A percentile compares a stretch with the other conserved stretches of the same genome.
Conservation (phyloP, 768 basidiomycete species). For the Lactarius hengduanensis region DNA sequence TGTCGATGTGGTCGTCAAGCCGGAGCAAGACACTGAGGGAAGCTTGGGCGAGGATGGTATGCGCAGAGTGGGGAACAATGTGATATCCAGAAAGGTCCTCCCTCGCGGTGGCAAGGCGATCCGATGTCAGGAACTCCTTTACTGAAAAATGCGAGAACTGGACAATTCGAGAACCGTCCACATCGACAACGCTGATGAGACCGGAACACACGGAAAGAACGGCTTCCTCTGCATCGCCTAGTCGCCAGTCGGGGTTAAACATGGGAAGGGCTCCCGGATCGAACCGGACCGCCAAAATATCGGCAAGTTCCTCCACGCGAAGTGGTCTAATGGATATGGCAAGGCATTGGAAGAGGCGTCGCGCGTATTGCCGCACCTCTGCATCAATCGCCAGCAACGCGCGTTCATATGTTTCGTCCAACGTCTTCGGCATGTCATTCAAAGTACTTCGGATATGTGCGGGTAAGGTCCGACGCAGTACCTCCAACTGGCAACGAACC, state of each 20-base stretch:
- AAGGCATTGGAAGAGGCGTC: slow-evolving; percentile 12
- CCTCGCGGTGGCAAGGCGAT: neutral
- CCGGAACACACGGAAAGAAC: slow-evolving; percentile 2
- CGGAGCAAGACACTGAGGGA: neutral
- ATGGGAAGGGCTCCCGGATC: neutral
- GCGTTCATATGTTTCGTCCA: slow-evolving; percentile 6
- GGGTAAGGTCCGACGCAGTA: neutral
- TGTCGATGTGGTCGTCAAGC: neutral
- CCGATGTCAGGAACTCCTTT: slow-evolving; percentile 10
- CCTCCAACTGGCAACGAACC: slow-evolving; percentile 1
- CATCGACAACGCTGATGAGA: slow-evolving; percentile 2
- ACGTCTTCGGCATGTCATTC: neutral
- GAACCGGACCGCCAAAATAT: slow-evolving; percentile 6
- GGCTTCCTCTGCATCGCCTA: neutral
- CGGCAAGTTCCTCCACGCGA: slow-evolving; percentile 8
- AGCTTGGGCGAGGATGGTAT: neutral
- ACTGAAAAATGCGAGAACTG: slow-evolving; percentile 20
- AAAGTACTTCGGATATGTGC: neutral
- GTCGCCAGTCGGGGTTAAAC: slow-evolving; percentile 5
- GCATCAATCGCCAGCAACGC: neutral
- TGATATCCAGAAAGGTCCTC: slow-evolving; percentile 4
- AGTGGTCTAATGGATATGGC: neutral
- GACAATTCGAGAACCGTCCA: neutral
- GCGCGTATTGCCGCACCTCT: neutral
- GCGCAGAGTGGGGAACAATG: neutral